A percentile compares a stretch with the other conserved stretches of the same genome.
Evolutionary conservation across 2,329 filamentous ascomycete genomes (phyloP).

Genomic region (Fusarium tanahbumbuense): DNA sequence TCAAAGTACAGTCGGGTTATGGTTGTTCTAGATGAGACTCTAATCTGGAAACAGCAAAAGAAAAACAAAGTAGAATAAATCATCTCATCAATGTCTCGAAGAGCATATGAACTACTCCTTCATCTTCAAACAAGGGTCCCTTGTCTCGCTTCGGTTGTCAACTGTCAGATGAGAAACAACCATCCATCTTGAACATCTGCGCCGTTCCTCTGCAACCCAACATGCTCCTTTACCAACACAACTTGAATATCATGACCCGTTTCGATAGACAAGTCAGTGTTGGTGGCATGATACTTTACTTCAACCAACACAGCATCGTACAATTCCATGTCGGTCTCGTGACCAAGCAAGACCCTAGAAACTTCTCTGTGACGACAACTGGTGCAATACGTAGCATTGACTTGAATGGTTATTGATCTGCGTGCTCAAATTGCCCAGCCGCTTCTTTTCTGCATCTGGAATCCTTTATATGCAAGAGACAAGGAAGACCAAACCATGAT

Average conservation of each 20-base stretch:
- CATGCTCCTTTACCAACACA: not conserved
- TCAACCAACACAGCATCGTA: conserved; percentile 5
- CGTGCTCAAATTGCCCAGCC: not conserved
- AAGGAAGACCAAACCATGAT: not conserved
- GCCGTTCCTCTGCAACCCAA: conserved; percentile 12
- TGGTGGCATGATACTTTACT: conserved; percentile 4
- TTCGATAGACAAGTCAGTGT: not conserved
- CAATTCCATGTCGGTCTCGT: conserved; percentile 3
- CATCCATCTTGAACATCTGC: conserved; percentile 1
- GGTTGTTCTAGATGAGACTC: not conserved
- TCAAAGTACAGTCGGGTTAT: not conserved
- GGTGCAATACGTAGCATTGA: not conserved
- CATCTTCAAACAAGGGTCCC: conserved; percentile 12
- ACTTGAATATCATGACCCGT: not conserved
- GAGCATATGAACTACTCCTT: not conserved
- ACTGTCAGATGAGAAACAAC: conserved; percentile 17
- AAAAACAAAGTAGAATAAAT: not conserved
- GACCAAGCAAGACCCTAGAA: not conserved
- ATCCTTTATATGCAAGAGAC: conserved; percentile 11
- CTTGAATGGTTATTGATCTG: not conserved
- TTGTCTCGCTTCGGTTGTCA: conserved; percentile 23
- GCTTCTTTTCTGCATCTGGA: not conserved
- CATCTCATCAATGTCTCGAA: not conserved
- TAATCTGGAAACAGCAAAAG: not conserved
- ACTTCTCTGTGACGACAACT: not conserved